Evolutionary conservation across 148 eudicot genomes (phyloP).

Genomic region (Salicornia ramosissima): DNA sequence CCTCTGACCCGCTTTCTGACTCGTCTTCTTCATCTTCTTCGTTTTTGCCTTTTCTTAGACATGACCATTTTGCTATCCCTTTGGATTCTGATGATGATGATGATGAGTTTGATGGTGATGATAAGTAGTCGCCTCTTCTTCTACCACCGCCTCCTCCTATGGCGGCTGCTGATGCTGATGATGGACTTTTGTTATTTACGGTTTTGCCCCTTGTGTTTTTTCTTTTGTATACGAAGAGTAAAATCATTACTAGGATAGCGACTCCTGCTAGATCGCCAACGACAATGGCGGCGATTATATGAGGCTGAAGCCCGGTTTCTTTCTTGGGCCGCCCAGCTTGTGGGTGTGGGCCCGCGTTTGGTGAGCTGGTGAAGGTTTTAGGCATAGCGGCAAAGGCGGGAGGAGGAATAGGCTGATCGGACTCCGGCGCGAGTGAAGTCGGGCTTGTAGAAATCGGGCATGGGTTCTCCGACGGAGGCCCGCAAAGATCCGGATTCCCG

Average conservation of each 20-base stretch:
- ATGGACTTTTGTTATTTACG: not conserved
- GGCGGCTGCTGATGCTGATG: not conserved
- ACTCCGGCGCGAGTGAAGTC: constrained; percentile 19
- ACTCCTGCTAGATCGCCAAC: constrained; percentile 61
- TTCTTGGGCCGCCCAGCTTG: not conserved
- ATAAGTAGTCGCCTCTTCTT: constrained; percentile 26
- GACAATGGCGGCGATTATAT: constrained; percentile 61
- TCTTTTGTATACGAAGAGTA: constrained; percentile 40
- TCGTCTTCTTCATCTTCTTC: constrained; percentile 35
- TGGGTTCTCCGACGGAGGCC: constrained; percentile 40
- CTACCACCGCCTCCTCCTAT: too few relatives aligned
- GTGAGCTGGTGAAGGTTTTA: constrained; percentile 22
- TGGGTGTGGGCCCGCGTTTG: constrained; percentile 19
- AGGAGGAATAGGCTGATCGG: constrained; percentile 33
- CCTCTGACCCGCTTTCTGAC: too few relatives aligned
- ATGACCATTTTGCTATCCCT: constrained; percentile 59
- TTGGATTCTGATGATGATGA: constrained; percentile 41
- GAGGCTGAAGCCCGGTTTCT: constrained; percentile 19
- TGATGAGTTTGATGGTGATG: too few relatives aligned
- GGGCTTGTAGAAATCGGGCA: constrained; percentile 48
- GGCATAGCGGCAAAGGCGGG: constrained; percentile 89
- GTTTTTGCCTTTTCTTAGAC: constrained; percentile 43
- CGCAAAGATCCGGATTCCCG: constrained; percentile 67
- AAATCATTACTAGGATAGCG: constrained; percentile 35
- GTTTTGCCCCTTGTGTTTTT: constrained; percentile 10